Conservation (phyloP, 1,139 yeast species). For the Nematodospora anomalae region DNA sequence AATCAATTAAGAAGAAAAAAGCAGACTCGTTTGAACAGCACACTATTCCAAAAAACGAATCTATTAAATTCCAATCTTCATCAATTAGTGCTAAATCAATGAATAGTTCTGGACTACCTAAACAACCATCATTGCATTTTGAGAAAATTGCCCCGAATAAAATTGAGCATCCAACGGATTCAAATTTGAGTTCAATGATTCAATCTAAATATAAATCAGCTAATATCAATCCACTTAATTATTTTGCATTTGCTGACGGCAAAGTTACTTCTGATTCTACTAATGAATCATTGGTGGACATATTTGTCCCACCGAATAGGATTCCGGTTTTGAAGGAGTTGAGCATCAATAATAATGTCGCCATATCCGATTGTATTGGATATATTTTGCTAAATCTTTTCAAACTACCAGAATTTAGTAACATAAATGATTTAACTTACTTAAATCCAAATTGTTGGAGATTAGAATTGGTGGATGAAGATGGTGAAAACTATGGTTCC, state of each 20-base stretch:
- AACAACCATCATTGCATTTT: constrained; percentile 20
- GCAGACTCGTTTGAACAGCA: constrained; percentile 21
- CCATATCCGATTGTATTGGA: constrained; percentile 66
- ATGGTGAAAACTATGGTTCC: constrained; percentile 75
- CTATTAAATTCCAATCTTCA: constrained; percentile 9
- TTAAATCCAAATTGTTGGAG: constrained; percentile 65
- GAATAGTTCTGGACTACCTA: constrained; percentile 4
- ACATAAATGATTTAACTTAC: constrained; percentile 15
- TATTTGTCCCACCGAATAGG: constrained; percentile 40
- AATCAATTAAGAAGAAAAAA: constrained; percentile 20
- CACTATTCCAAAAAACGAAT: constrained; percentile 16
- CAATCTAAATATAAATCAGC: constrained; percentile 35
- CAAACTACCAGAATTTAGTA: constrained; percentile 21
- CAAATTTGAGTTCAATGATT: constrained; percentile 44
- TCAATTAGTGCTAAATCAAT: constrained; percentile 8
- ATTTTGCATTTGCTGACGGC: constrained; percentile 49
- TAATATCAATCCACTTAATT: constrained; percentile 51
- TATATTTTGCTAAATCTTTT: constrained; percentile 45
- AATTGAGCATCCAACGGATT: constrained; percentile 14
- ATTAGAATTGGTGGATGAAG: constrained; percentile 72
- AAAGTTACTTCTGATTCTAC: constrained; percentile 24
- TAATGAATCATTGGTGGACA: constrained; percentile 29
- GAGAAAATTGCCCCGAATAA: constrained; percentile 24
- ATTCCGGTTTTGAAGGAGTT: constrained; percentile 32
- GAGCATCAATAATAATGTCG: constrained; percentile 44